Evolutionary conservation across 169 alveolate species (phyloP).

Genomic region (Eimeria praecox): DNA sequence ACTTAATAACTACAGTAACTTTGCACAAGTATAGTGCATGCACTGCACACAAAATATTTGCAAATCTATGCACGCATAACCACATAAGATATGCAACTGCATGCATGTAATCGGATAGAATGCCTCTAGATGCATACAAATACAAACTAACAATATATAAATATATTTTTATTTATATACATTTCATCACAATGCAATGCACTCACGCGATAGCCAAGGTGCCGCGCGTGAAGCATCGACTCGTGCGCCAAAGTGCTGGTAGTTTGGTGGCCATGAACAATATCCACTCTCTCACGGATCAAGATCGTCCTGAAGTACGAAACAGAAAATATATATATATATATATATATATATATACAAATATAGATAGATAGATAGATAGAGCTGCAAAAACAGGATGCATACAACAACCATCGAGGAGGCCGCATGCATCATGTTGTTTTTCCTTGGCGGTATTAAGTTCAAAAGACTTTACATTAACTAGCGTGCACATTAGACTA

Average conservation of each 20-base stretch:
- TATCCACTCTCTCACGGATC: slow-evolving; percentile 97
- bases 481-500: too few relatives aligned
- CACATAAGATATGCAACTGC: background rate
- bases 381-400: too few relatives aligned
- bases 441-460: too few relatives aligned
- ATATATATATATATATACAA: background rate
- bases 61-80: background rate
- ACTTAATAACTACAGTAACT: too few relatives aligned
- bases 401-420: too few relatives aligned
- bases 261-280: slow-evolving; percentile 96
- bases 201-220: slow-evolving; percentile 55
- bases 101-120: background rate
- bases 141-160: too few relatives aligned
- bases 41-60: too few relatives aligned
- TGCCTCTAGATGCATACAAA: too few relatives aligned
- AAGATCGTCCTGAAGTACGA: slow-evolving; percentile 94
- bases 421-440: too few relatives aligned
- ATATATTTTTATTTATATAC: too few relatives aligned
- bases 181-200: background rate
- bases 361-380: background rate
- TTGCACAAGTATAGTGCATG: too few relatives aligned
- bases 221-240: slow-evolving; percentile 56
- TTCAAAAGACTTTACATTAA: too few relatives aligned
- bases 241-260: slow-evolving; percentile 73
- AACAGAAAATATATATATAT: background rate